Conservation (phyloP, 495 filamentous ascomycete genomes). For the Endocarpon pusillum region DNA sequence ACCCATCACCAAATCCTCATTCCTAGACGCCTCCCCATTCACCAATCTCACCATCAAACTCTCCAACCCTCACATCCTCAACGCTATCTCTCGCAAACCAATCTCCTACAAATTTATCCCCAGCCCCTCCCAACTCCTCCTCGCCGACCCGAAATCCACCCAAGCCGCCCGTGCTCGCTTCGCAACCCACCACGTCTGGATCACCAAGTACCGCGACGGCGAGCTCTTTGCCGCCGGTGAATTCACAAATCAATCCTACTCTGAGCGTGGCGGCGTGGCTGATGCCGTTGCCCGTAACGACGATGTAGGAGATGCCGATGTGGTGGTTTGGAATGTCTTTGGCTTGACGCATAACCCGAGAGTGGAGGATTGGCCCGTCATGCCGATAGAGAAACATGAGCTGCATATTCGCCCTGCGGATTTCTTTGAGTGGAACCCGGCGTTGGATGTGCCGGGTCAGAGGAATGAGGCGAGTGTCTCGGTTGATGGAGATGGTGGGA, state of each 20-base stretch:
- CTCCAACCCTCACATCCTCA: conserved; percentile 46
- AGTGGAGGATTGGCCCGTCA: conserved; percentile 47
- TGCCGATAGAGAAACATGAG: conserved; percentile 28
- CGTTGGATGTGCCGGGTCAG: conserved; percentile 59
- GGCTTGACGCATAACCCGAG: conserved; percentile 44
- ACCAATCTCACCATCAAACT: conserved; percentile 66
- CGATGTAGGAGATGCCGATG: conserved; percentile 33
- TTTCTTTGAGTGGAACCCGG: conserved; percentile 61
- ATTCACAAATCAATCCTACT: conserved; percentile 68
- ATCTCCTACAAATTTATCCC: conserved; percentile 65
- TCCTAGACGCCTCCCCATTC: conserved; percentile 42
- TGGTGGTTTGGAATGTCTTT: conserved; percentile 33
- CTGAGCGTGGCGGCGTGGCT: conserved; percentile 35
- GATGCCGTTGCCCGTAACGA: conserved; percentile 32
- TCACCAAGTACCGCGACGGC: conserved; percentile 57
- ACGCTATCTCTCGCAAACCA: conserved; percentile 57
- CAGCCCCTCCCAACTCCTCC: conserved; percentile 62
- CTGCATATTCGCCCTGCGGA: conserved; percentile 52
- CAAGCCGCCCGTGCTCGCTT: conserved; percentile 68
- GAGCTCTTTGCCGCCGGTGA: conserved; percentile 70
- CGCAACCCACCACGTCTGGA: conserved; percentile 65
- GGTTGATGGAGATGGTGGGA: too few species aligned
- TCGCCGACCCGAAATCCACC: conserved; percentile 49
- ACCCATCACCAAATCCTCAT: conserved; percentile 39
- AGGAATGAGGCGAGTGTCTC: too few species aligned